phyloP scores from a whole-genome alignment of 257 asterid species.

The Fraxinus cuspidata region DNA sequence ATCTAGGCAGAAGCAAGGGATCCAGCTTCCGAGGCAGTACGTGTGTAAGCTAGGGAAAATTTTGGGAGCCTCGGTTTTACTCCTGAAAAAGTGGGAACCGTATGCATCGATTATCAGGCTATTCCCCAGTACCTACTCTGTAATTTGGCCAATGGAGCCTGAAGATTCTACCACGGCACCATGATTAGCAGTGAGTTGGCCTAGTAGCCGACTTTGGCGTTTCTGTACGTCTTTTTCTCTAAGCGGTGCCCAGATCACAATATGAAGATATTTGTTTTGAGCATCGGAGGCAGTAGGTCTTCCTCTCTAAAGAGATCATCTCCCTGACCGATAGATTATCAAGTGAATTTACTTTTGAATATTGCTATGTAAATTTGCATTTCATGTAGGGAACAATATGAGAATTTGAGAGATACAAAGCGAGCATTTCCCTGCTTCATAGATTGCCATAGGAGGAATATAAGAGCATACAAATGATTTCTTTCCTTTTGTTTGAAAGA shows the following conservation, averaged over 20 bases:
- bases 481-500: not conserved
- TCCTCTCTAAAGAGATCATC: slow-evolving; percentile 38
- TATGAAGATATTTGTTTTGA: slow-evolving; percentile 20
- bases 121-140: not conserved
- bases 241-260: not conserved
- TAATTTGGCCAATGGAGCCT: not conserved
- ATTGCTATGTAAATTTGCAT: slow-evolving; percentile 26
- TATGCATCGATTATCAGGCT: not conserved
- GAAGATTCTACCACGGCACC: not conserved
- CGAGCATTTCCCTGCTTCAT: not conserved
- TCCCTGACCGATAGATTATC: slow-evolving; percentile 2
- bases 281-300: slow-evolving; percentile 21
- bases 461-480: not conserved
- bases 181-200: not conserved
- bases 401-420: too few relatives aligned
- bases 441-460: not conserved
- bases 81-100: not conserved
- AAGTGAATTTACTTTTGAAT: not conserved
- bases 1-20: slow-evolving; percentile 35
- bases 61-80: not conserved
- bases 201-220: not conserved
- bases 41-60: not conserved
- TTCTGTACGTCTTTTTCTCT: not conserved
- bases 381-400: slow-evolving; percentile 9
- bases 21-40: not conserved